Conservation (phyloP, 805 yeast genomes). For the Wickerhamomyces bisporus region DNA sequence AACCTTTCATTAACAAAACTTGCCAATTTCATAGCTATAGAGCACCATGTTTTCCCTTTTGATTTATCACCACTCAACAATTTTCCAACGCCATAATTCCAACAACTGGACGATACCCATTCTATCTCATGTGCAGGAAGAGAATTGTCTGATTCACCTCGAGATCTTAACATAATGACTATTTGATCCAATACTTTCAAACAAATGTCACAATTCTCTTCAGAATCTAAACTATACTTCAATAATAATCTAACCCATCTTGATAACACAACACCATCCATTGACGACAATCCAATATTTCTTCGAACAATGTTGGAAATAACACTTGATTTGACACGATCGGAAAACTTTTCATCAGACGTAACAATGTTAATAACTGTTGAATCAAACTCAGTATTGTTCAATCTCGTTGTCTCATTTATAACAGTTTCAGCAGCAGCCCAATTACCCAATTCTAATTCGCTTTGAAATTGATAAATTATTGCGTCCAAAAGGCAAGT, state of each 20-base stretch:
- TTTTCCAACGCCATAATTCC: slow-evolving; percentile 35
- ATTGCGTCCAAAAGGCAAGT: slow-evolving; percentile 20
- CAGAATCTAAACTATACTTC: slow-evolving; percentile 7
- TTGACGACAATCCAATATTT: slow-evolving; percentile 12
- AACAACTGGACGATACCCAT: slow-evolving; percentile 30
- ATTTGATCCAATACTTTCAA: slow-evolving; percentile 9
- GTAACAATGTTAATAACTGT: slow-evolving; percentile 17
- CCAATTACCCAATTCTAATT: slow-evolving; percentile 20
- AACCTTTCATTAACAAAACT: slow-evolving; percentile 23
- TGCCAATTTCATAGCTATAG: slow-evolving; percentile 23
- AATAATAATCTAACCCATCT: slow-evolving; percentile 26
- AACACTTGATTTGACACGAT: slow-evolving; percentile 13
- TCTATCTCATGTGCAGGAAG: slow-evolving; percentile 28
- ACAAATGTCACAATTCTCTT: slow-evolving; percentile 6
- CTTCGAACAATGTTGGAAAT: slow-evolving; percentile 20
- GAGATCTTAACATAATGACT: slow-evolving; percentile 4
- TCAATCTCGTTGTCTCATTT: slow-evolving; percentile 11
- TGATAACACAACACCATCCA: slow-evolving; percentile 19
- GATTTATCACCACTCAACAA: slow-evolving; percentile 17
- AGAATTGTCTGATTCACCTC: slow-evolving; percentile 3
- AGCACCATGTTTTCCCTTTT: slow-evolving; percentile 26
- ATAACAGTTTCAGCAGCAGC: slow-evolving; percentile 17
- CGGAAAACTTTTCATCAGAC: slow-evolving; percentile 14
- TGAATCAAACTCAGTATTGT: slow-evolving; percentile 18
- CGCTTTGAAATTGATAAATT: slow-evolving; percentile 22